Evolutionary conservation across 2,329 filamentous ascomycete species (phyloP), one percentile per base, ranked within the genome.

Genomic region (Keithomyces neogunnii): DNA sequence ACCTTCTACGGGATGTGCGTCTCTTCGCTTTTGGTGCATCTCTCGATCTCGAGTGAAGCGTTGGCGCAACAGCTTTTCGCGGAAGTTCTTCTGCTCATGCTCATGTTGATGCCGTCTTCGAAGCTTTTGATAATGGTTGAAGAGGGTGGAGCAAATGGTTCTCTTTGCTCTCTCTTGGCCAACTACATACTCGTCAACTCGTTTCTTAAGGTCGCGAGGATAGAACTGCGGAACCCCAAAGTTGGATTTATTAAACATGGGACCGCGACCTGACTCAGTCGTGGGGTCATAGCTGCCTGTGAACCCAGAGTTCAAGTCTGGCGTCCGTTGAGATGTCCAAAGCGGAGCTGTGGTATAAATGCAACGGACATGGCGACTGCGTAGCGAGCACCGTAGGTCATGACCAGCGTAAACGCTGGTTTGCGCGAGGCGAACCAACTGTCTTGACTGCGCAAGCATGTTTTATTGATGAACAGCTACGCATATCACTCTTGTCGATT

Each of bases 131-230:
- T 97, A 96, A 66, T 99, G 93, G 64, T 97, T 96, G 73, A 95
- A 96, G 31, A 99, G 88, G 5, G 92, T 90, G 3, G 92, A 86
- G 57, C 89, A 93, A 56, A 97, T 83, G 11, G 91, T 88, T 68
- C 95, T 95, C 76, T 99, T 93, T 13, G 93, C 90, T 53, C 89
- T 83, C 58, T 96, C 89, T 68, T 99, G 93, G 40, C 92, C 93
- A 3, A 99, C 92, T 1, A 99, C 92, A 66, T 95, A 99, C 64
- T 93, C 88, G 66, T 99, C 93, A 33, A 97, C 82, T 62, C 93
- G 87, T 63, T 89, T 84, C 74, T 97, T 96, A 60, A 99, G 76
- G 59, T 82, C 77, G 52, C 78, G 74, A 2, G 82, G 82, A 50
- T 85, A 85, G 64, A 85, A 82, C 48, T 78, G 73, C 2, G 81